Percentiles rank a stretch among this genome's conserved stretches.
Evolutionary conservation across 179 eudicot species (phyloP).

Genomic region (Pouteria campechiana): DNA sequence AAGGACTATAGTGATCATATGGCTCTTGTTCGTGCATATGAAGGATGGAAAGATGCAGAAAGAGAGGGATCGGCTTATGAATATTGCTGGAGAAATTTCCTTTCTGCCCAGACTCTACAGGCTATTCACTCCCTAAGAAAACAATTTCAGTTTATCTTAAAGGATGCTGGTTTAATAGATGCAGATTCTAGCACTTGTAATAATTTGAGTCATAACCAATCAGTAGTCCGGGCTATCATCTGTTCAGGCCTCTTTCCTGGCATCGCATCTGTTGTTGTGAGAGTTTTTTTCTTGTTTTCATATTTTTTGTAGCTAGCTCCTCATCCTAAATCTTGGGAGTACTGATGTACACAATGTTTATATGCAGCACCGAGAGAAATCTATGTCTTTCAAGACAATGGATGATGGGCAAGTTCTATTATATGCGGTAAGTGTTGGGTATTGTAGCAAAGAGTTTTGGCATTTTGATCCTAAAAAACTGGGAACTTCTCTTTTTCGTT

Average conservation of each 20-base stretch:
- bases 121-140: constrained; percentile 96
- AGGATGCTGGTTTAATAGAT: constrained; percentile 74
- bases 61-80: constrained; percentile 97
- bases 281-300: constrained; percentile 12
- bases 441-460: no score
- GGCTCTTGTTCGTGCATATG: constrained; percentile 99
- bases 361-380: constrained; percentile 90
- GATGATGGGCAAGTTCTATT: constrained; percentile 94
- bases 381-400: constrained; percentile 99
- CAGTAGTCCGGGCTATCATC: constrained; percentile 94
- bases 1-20: constrained; percentile 99
- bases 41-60: constrained; percentile 99
- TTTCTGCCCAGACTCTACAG: constrained; percentile 95
- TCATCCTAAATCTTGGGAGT: no score
- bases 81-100: constrained; percentile 97
- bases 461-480: no score
- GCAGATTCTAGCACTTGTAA: constrained; percentile 56
- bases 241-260: constrained; percentile 98
- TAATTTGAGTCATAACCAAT: constrained; percentile 79
- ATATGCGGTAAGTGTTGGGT: constrained; percentile 75
- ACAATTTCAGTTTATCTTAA: constrained; percentile 74
- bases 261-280: constrained; percentile 92
- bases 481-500: background rate
- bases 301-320: background rate
- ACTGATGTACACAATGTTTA: no score